phyloP scores from a whole-genome alignment of 805 yeast species.

The Candida sakaeoensis region DNA sequence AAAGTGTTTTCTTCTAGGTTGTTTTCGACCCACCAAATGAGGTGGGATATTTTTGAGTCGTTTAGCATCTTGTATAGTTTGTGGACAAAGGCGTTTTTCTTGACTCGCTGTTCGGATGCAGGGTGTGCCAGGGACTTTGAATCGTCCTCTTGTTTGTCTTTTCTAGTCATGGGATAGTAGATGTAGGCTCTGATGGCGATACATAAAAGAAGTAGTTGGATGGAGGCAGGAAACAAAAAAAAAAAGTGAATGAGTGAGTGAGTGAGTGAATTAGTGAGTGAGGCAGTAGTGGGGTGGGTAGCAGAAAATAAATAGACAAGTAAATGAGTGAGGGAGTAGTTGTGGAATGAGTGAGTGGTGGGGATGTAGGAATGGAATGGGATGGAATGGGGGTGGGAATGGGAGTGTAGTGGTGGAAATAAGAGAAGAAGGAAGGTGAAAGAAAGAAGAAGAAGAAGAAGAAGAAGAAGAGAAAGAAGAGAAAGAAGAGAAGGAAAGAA shows the following conservation, averaged over 20 bases:
- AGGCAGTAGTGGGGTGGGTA: no score
- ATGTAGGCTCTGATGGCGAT: background rate
- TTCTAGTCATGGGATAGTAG: constrained; percentile 18
- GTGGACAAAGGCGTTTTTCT: constrained; percentile 59
- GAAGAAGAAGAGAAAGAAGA: no score
- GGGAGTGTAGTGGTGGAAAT: background rate
- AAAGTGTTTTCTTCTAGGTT: constrained; percentile 49
- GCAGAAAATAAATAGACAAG: no score
- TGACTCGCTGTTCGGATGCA: constrained; percentile 25
- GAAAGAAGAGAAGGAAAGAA: no score
- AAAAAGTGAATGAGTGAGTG: background rate
- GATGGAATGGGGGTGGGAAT: background rate
- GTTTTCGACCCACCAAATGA: constrained; percentile 44
- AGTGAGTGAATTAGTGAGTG: no score
- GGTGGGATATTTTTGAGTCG: constrained; percentile 29
- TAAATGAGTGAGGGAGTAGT: constrained; percentile 1
- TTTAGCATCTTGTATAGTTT: constrained; percentile 39
- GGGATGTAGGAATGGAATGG: background rate
- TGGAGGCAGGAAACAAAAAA: background rate
- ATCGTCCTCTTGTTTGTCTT: constrained; percentile 7
- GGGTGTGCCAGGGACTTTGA: background rate
- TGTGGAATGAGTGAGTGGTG: background rate
- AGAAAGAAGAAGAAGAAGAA: no score
- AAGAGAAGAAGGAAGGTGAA: no score
- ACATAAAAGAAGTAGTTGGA: background rate